These are phyloP conservation scores for Rugosomyces carneus DNA, from an alignment of 1,284 basidiomycete genomes.

Conservation along the genomic window DNA sequence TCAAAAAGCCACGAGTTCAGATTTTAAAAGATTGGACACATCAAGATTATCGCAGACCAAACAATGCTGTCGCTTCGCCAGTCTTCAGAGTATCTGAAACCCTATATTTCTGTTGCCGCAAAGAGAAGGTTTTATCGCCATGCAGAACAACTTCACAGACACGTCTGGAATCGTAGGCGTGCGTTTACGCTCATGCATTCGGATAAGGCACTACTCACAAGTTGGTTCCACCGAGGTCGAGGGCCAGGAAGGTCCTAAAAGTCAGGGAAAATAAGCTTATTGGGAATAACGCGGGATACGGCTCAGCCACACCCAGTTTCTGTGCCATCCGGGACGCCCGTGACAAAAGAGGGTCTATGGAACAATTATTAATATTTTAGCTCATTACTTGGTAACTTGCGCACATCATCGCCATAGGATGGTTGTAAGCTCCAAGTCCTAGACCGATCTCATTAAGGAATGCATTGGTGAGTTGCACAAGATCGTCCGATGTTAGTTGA, in stretches of 20 bases:
- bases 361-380: conserved; percentile 13
- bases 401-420: conserved; percentile 88
- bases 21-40: conserved; percentile 4
- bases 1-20: background rate
- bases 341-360: conserved; percentile 80
- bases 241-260: conserved; percentile 82
- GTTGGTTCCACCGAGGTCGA: conserved; percentile 95
- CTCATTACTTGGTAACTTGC: conserved; percentile 18
- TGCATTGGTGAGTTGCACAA: conserved; percentile 66
- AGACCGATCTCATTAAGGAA: conserved; percentile 75
- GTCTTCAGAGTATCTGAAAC: conserved; percentile 88
- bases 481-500: conserved; percentile 51
- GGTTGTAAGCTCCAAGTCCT: conserved; percentile 67
- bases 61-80: conserved; percentile 77
- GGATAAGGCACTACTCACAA: conserved; percentile 51
- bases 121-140: conserved; percentile 82
- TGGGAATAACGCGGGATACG: conserved; percentile 6
- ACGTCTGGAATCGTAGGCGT: conserved; percentile 46
- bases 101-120: conserved; percentile 92
- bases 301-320: conserved; percentile 74
- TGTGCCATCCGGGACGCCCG: conserved; percentile 83
- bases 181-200: background rate
- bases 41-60: conserved; percentile 52
- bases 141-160: conserved; percentile 91
- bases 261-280: conserved; percentile 5